phyloP scores from a whole-genome alignment of 2,329 filamentous ascomycete species.

The Beauveria sp. region DNA sequence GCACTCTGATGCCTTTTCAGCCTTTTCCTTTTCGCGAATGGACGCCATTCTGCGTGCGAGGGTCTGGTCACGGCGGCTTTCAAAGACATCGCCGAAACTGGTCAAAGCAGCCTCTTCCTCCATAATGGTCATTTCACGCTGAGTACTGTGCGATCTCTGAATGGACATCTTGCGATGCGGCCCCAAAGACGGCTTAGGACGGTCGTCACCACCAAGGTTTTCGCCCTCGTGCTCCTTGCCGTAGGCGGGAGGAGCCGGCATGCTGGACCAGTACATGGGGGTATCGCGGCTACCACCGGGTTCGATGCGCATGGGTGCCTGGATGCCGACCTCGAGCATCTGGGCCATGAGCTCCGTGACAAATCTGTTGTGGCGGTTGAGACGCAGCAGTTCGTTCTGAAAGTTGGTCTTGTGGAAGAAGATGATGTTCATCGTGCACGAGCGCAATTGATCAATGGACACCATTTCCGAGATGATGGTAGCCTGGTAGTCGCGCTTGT shows the following conservation, averaged over 20 bases:
- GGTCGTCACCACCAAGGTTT: constrained; percentile 12
- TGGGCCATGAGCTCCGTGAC: constrained; percentile 84
- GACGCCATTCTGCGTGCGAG: constrained; percentile 29
- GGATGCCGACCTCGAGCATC: constrained; percentile 76
- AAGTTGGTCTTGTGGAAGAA: constrained; percentile 98
- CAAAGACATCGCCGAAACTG: constrained; percentile 40
- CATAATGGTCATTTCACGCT: constrained; percentile 13
- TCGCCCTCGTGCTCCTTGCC: constrained; percentile 20
- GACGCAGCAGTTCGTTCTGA: constrained; percentile 87
- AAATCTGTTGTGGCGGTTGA: constrained; percentile 89
- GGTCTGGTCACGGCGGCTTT: constrained; percentile 30
- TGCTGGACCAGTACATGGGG: constrained; percentile 49
- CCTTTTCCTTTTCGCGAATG: constrained; percentile 30
- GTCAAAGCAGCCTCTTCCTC: constrained; percentile 25
- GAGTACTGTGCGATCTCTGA: constrained; percentile 12
- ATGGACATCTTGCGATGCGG: constrained; percentile 3
- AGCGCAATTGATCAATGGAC: constrained; percentile 73
- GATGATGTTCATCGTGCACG: constrained; percentile 81
- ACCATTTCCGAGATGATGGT: constrained; percentile 83
- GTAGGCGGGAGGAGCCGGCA: constrained; percentile 28
- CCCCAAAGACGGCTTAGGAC: constrained; percentile 10
- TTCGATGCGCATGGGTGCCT: constrained; percentile 57
- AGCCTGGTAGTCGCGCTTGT: constrained; percentile 83
- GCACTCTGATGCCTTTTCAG: constrained; percentile 14
- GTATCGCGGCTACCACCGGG: constrained; percentile 63